These are phyloP conservation scores for Aspergillus calidoustus DNA, from an alignment of 2,329 filamentous ascomycete genomes.

Conservation along the genomic window DNA sequence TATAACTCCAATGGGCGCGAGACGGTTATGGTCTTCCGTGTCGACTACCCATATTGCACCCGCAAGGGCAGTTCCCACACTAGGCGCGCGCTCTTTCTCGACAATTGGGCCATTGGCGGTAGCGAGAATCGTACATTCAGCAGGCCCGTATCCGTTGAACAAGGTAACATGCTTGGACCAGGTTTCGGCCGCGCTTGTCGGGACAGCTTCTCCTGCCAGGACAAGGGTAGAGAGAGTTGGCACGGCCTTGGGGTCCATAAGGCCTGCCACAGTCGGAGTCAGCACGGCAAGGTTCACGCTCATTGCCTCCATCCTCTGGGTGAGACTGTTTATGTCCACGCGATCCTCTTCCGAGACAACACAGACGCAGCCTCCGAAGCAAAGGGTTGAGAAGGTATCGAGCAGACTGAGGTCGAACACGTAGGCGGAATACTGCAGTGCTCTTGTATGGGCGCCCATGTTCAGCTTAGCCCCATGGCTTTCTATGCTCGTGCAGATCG, in stretches of 20 bases:
- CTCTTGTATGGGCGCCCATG: constrained; percentile 28
- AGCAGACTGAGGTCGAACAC: constrained; percentile 54
- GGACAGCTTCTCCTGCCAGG: constrained; percentile 16
- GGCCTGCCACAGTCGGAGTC: constrained; percentile 20
- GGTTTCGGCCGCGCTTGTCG: constrained; percentile 9
- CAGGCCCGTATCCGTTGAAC: constrained; percentile 39
- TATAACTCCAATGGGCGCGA: constrained; percentile 20
- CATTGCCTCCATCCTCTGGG: constrained; percentile 40
- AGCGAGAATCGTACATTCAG: constrained; percentile 30
- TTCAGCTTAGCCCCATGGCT: constrained; percentile 27
- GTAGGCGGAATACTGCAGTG: constrained; percentile 50
- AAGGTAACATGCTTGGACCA: constrained; percentile 23
- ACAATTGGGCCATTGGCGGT: constrained; percentile 11
- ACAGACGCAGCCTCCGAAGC: constrained; percentile 60
- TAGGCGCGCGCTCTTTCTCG: constrained; percentile 11
- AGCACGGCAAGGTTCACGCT: constrained; percentile 43
- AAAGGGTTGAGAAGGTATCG: constrained; percentile 56
- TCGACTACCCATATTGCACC: constrained; percentile 21
- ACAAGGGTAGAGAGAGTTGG: constrained; percentile 19
- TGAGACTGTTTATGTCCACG: constrained; percentile 45
- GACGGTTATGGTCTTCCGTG: constrained; percentile 9
- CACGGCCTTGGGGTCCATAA: constrained; percentile 11
- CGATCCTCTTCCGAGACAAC: constrained; percentile 54
- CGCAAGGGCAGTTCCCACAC: constrained; percentile 15
- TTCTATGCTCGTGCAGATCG: constrained; percentile 16